Conservation (phyloP, 2,329 filamentous ascomycete species). For the Aspergillus puulaauensis region DNA sequence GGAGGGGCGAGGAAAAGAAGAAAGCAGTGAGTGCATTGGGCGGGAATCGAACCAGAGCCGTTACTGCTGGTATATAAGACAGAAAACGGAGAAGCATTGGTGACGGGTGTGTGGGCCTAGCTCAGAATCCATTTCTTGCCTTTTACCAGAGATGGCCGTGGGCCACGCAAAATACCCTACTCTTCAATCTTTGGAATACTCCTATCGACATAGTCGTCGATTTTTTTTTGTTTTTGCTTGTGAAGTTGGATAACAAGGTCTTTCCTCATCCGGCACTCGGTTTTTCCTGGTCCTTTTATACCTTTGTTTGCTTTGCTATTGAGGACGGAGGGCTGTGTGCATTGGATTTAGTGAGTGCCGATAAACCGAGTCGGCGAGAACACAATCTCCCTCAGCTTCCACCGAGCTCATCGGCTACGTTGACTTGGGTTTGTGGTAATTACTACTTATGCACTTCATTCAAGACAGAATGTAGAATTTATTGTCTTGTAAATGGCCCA, state of each 20-base stretch:
- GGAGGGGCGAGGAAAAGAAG: not conserved
- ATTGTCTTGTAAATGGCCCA: slow-evolving; percentile 10
- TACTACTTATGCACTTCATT: not conserved
- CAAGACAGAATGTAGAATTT: slow-evolving; percentile 17
- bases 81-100: not conserved
- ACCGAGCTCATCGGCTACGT: not conserved
- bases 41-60: not conserved
- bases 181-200: slow-evolving; percentile 59
- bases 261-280: not conserved
- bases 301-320: not conserved
- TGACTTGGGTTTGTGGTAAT: not conserved
- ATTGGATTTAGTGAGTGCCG: not conserved
- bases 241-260: too few relatives aligned
- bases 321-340: not conserved
- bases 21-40: not conserved
- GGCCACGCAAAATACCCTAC: slow-evolving; percentile 60
- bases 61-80: not conserved
- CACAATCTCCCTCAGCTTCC: too few relatives aligned
- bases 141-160: slow-evolving; percentile 80
- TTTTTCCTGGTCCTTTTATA: not conserved
- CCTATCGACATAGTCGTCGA: slow-evolving; percentile 47
- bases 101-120: slow-evolving; percentile 44
- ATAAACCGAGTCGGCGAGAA: not conserved
- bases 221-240: slow-evolving; percentile 33
- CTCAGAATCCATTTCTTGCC: slow-evolving; percentile 73